Base-by-base conservation (phyloP, 2,329 filamentous ascomycete genomes). In the Ambrosiella cleistominuta region DNA sequence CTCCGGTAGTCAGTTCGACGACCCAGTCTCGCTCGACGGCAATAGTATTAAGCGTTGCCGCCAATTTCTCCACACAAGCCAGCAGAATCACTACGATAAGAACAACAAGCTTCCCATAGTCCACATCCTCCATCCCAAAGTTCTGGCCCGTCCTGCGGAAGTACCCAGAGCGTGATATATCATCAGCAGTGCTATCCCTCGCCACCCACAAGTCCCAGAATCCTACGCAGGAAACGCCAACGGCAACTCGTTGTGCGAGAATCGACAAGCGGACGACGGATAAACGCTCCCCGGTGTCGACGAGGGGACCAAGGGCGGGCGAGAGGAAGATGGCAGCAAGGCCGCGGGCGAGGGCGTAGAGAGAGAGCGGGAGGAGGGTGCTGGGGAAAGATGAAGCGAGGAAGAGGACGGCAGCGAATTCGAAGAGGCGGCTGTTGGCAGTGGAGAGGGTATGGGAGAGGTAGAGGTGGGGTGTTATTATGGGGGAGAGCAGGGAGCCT, bases 21-120 rank as follows among this genome's bases (percentile, higher is more conserved):
- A 80, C 75, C 84, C 85, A 88, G 63, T 89, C 85, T 64, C 81
- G 72, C 66, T 88, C 85, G 0, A 89, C 75, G 0, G 85, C 73
- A 0, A 88, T 77, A 0, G 79, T 72, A 65, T 88, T 88, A 66
- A 80, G 74, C 5, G 82, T 74, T 1, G 81, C 74, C 12, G 73
- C 74, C 7, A 87, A 67, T 66, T 88, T 89, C 68, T 89, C 86
- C 1, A 83, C 64, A 58, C 83, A 85, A 0, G 82, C 82, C 50
- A 87, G 68, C 0, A 78, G 15, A 0, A 76, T 72, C 1, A 74
- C 59, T 0, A 68, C 38, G 0, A 64, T 66, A 44, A 76, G 68
- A 13, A 57, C 27, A 1, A 11, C 40, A 1, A 73, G 60, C 2
- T 62, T 27, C 27, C 27, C 27, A 27, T 27, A 27, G 27, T 27